Evolutionary conservation across 202 grass and related monocot species (phyloP), one percentile per base, ranked within the genome.

Genomic region (Carex sylvatica): DNA sequence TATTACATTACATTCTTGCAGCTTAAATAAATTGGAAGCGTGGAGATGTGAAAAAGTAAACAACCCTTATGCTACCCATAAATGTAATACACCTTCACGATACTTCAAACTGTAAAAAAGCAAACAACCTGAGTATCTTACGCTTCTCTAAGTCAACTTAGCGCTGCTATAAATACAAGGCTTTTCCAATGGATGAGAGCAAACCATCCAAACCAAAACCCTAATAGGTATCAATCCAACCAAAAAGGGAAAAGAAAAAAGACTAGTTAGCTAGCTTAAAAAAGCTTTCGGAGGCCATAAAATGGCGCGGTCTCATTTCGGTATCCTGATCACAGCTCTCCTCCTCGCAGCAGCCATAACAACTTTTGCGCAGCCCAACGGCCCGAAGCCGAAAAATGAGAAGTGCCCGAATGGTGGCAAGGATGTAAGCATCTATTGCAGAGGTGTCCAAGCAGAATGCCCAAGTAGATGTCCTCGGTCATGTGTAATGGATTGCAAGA

Each of bases 401-500:
- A 80, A 51, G 22, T 80, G 78, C 78, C 59, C 76, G 2, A 36
- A 80, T 2, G 59, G 42, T 6, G 61, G 42, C 44, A 4, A 2
- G 10, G 28, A 65, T 5, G 58, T 80, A 26, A 65, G 9, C 35
- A 6, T 28, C 1, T 23, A 30, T 47, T 80, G 78, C 35, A 24
- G 78, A 63, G 78, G 78, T 42, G 26, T 14, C 0, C 19, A 19
- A 51, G 60, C 12, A 4, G 3, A 8, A 9, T 80, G 78, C 19
- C 78, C 60, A 47, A 10, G 6, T 22, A 65, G 19, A 49, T 80
- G 78, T 8, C 78, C 78, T 15, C 31, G 10, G 2, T 65, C 78
- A 26, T 80, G 78, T 18, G 16, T 8, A 12, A 46, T 80, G 60
- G 78, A 80, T 46, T 80, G 78, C 59, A 26, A n/a, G 18, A 5